These are phyloP conservation scores for Epichloe aotearoae DNA, from an alignment of 2,329 filamentous ascomycete genomes.

Conservation along the genomic window DNA sequence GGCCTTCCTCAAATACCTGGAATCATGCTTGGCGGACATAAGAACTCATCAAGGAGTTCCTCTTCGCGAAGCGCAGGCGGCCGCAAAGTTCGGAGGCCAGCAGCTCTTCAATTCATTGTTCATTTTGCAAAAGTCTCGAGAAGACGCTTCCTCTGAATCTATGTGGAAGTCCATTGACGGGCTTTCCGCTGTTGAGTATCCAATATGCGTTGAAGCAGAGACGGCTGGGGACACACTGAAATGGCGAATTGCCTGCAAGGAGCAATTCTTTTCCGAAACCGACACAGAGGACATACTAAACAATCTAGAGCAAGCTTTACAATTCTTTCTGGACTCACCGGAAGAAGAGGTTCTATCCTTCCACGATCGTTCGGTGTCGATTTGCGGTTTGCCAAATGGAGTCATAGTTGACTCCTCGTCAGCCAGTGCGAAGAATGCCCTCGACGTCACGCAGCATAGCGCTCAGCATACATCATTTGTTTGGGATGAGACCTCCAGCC, in stretches of 20 bases:
- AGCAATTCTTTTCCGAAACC: slow-evolving; percentile 32
- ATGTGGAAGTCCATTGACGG: slow-evolving; percentile 53
- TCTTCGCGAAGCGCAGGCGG: slow-evolving; percentile 51
- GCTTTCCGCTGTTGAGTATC: slow-evolving; percentile 62
- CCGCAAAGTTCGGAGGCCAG: slow-evolving; percentile 19
- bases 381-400: slow-evolving; percentile 47
- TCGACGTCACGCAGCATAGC: neutral
- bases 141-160: neutral
- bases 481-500: slow-evolving; percentile 23
- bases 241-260: slow-evolving; percentile 63
- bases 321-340: slow-evolving; percentile 36
- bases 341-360: slow-evolving; percentile 42
- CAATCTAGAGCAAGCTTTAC: slow-evolving; percentile 46
- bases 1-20: slow-evolving; percentile 59
- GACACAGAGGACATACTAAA: slow-evolving; percentile 39
- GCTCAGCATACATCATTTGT: neutral
- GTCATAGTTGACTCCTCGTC: neutral
- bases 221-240: slow-evolving; percentile 37
- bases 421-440: neutral
- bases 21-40: slow-evolving; percentile 53
- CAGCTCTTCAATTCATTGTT: slow-evolving; percentile 44
- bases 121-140: slow-evolving; percentile 32
- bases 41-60: slow-evolving; percentile 66
- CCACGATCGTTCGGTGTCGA: slow-evolving; percentile 35
- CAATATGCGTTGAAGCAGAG: slow-evolving; percentile 73